Base-by-base conservation (phyloP, 2,329 filamentous ascomycete species). In the Aspergillus hiratsukae region DNA sequence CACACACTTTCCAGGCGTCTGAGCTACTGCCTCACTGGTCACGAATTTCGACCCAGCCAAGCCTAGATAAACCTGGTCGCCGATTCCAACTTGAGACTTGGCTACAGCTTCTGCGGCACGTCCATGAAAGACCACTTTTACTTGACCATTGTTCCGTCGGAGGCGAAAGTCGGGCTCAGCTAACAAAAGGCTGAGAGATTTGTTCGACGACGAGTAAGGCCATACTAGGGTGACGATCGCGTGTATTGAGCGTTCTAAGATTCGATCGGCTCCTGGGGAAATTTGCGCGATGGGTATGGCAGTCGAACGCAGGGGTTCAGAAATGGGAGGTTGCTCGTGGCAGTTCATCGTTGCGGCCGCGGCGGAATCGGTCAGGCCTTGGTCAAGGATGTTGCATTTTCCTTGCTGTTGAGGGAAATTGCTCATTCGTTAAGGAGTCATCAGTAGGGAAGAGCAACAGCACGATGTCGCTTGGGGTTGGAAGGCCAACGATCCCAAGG, bases 211-310 rank as follows among this genome's bases (percentile, higher is more conserved):
- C 61, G 89, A 96, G 73, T 90, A 97, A 0, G 93, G 93, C 92
- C 93, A 97, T 56, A 90, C 86, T 37, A 97, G 84, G 8, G 91
- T 93, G 23, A 97, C 84, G 17, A 89, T 80, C 41, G 89, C 91
- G 56, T 84, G 81, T 31, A 96, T 65, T 29, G 69, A 72, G 49
- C 65, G 65, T 25, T 65, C 54, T 17, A 63, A 51, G n/a, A 61
- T 48, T 28, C 63, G 25, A 17, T 72, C 64, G 48, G 71, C 58
- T 9, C 60, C 60, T 6, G 77, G 77, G 14, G 71, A 72, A 21
- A 80, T 68, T 56, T 74, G 64, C 46, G 76, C 72, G 54, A 80
- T 77, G 23, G 75, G 69, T 52, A 74, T 64, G 19, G 63, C 58
- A 48, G 56, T 67, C 58, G 65, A 62, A 45, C 56, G 61, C 48